These are phyloP conservation scores for Aureobasidium sp. DNA, from an alignment of 2,329 filamentous ascomycete species.

Conservation along the genomic window DNA sequence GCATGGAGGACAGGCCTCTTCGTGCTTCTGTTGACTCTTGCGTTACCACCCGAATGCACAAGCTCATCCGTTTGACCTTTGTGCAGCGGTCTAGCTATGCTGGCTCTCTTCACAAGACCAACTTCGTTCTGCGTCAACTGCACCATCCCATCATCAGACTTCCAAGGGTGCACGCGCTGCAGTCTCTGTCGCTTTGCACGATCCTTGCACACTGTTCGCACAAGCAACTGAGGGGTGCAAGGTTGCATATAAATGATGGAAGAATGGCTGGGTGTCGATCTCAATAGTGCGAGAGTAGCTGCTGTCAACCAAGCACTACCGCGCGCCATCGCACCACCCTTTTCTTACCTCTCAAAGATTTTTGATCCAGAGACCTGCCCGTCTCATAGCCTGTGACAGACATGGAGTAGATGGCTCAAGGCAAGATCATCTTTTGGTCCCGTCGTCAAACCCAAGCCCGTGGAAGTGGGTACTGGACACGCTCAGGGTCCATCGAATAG, in stretches of 20 bases:
- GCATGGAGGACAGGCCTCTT: not conserved
- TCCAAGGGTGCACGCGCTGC: not conserved
- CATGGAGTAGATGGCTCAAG: not conserved
- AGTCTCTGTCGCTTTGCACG: not conserved
- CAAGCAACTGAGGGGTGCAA: not conserved
- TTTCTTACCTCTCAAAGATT: not conserved
- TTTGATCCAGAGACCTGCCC: not conserved
- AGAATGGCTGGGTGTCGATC: not conserved
- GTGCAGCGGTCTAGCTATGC: not conserved
- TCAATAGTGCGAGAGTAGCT: not conserved
- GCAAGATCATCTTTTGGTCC: not conserved
- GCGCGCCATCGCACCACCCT: not conserved
- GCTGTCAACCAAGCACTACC: slow-evolving; percentile 8
- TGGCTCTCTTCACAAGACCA: not conserved
- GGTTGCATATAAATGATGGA: not conserved
- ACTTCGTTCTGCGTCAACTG: not conserved
- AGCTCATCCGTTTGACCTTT: not conserved
- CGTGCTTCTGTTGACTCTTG: not conserved
- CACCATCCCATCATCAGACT: not conserved
- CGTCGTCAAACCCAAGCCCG: not conserved
- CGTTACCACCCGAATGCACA: not conserved
- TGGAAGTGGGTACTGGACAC: not conserved
- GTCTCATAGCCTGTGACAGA: not conserved
- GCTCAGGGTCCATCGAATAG: not conserved
- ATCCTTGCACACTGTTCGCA: not conserved